Evolutionary conservation across 75 land plant genomes (phyloP), one percentile per base, ranked within the genome.

Genomic region (Adiantum capillusveneris): DNA sequence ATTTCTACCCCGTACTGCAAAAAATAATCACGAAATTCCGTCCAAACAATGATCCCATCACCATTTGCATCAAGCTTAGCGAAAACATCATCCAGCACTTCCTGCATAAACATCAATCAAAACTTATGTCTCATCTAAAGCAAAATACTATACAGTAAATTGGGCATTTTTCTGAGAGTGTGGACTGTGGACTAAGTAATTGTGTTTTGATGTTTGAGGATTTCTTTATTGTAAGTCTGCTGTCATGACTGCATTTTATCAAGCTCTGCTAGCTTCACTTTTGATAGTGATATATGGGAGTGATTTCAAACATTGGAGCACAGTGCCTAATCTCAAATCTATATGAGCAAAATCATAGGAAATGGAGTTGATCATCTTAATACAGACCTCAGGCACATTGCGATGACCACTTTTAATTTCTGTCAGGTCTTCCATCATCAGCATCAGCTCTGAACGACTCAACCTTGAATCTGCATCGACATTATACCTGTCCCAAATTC

Each of bases 391-490:
- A 19, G 58, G 69, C 14, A 72, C 75, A 51, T 72, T 59, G 42
- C 75, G 45, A 36, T 72, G 75, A 31, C 75, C 70, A 29, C 44
- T 58, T 43, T 72, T 72, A 31, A 72, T 72, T 46, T 72, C 75
- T 18, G 70, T 72, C 27, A 72, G 62, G 37, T 72, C 75, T 56
- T 72, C 75, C 75, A 72, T 72, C 75, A 72, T 72, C 30, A 72
- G 44, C 5, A 65, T 42, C 34, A 72, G 58, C 28, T 72, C 75
- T 19, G 58, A 61, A 29, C 59, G 59, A 36, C 69, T 66, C 25
- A 72, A 42, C 53, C 59, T 72, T 27, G 49, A 37, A 57, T 72
- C 75, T 39, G 48, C 30, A 43, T 72, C 67, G 12, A 60, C 42
- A 26, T 72, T 72, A 20, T 72, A 72, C 27, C 74, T 46, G 53